Base-by-base conservation (phyloP, 495 filamentous ascomycete species). In the Trichocladium uniseriatum region DNA sequence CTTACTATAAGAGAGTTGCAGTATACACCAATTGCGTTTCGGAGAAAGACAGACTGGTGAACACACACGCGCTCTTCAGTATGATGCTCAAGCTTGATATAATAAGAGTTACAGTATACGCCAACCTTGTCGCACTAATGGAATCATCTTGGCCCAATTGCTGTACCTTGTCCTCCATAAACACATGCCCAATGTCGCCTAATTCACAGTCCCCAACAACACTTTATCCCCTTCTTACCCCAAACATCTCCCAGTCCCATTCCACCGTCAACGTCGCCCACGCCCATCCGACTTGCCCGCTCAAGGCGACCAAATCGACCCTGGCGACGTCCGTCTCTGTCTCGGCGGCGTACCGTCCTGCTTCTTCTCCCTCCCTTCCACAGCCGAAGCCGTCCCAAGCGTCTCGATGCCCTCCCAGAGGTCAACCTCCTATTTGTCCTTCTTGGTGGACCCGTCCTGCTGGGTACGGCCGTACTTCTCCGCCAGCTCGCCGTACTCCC, bases 401-500 rank as follows among this genome's bases (percentile, higher is more conserved):
- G 20, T 37, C 11, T 45, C 47, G 14, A 50, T 28, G 3, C 42
- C 54, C n/a, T 56, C 39, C 38, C 44, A 45, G 38, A 49, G 39
- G 39, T 10, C 16, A 38, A 6, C 38, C 18, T 51, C 49, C 54
- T 81, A 89, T 66, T 78, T 72, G 55, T 80, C 75, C 74, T 91
- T 90, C 74, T 82, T 85, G 34, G 79, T 71, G 18, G 78, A 74
- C 5, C 72, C 70, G 43, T 64, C 52, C 54, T 76, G 69, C 55
- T 74, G 69, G 35, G 73, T 69, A 50, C 70, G 69, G 49, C 78
- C 71, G 56, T 89, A 81, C 70, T 87, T 78, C 61, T 98, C 87
- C 47, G 87, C 81, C 46, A 98, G 73, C 39, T 78, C 76, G 61
- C 85, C 76, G 68, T 97, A 98, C 73, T 95, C 89, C 49, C 77